Conservation (phyloP, 306 rosid genomes). For the Trifolium pratense region DNA sequence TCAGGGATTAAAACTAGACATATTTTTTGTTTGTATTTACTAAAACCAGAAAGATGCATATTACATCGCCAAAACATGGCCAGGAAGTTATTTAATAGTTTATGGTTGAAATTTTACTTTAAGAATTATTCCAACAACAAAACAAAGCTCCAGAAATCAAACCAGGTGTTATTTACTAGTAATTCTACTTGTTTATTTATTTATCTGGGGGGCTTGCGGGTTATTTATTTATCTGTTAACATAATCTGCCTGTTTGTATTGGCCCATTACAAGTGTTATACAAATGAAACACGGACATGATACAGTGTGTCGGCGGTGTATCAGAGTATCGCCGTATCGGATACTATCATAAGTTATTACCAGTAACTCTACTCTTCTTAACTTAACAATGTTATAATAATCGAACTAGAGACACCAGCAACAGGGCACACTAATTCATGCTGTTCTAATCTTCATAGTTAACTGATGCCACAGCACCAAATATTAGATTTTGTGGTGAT, state of each 20-base stretch:
- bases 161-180: too few relatives aligned
- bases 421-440: not conserved
- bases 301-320: too few relatives aligned
- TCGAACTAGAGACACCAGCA: not conserved
- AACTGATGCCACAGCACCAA: slow-evolving; percentile 2
- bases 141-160: not conserved
- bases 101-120: not conserved
- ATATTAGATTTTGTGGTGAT: not conserved
- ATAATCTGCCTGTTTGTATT: too few relatives aligned
- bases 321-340: too few relatives aligned
- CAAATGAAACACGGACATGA: too few relatives aligned
- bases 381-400: too few relatives aligned
- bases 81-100: not conserved
- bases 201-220: not conserved
- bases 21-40: not conserved
- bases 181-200: too few relatives aligned
- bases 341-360: too few relatives aligned
- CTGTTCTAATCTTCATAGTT: slow-evolving; percentile 11
- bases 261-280: not conserved
- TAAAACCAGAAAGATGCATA: not conserved
- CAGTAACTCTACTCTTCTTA: slow-evolving; percentile 1
- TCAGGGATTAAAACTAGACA: not conserved
- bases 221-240: too few relatives aligned
- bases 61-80: not conserved
- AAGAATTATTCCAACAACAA: not conserved